Percentiles rank a stretch among this genome's conserved stretches.
Conservation (phyloP, 108 stramenopile species). For the Discostella stelligeroides region DNA sequence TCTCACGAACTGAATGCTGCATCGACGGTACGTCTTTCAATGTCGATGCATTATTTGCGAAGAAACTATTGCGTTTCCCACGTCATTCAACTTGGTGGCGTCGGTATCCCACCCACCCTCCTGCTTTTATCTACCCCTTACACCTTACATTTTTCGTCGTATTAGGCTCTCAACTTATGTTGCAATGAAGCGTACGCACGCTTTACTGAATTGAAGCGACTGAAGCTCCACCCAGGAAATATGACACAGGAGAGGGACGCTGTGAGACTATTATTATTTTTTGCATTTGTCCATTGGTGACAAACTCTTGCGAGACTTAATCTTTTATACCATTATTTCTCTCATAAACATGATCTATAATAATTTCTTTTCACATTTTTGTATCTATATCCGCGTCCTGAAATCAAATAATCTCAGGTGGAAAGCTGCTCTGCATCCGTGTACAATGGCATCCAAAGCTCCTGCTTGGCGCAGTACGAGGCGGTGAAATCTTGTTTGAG, state of each 20-base stretch:
- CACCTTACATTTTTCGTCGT: background rate
- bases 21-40: constrained; percentile 30
- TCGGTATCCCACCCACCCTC: background rate
- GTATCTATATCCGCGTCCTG: background rate
- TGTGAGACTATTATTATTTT: too few species aligned
- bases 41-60: background rate
- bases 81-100: background rate
- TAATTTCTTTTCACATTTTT: background rate
- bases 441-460: constrained; percentile 39
- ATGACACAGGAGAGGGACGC: constrained; percentile 50
- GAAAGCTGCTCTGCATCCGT: constrained; percentile 49
- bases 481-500: constrained; percentile 45
- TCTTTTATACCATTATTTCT: constrained; percentile 11
- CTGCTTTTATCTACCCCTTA: background rate
- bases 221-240: constrained; percentile 36
- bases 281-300: too few species aligned
- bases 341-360: background rate
- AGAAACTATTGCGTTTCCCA: background rate
- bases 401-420: constrained; percentile 16
- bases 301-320: too few species aligned
- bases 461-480: constrained; percentile 33
- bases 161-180: constrained; percentile 44
- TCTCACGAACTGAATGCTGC: constrained; percentile 47
- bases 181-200: constrained; percentile 47
- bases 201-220: constrained; percentile 49